Percentiles rank a stretch among this genome's conserved stretches.
phyloP scores from a whole-genome alignment of 1,284 basidiomycete species.

The Trichosporon coremiiforme region DNA sequence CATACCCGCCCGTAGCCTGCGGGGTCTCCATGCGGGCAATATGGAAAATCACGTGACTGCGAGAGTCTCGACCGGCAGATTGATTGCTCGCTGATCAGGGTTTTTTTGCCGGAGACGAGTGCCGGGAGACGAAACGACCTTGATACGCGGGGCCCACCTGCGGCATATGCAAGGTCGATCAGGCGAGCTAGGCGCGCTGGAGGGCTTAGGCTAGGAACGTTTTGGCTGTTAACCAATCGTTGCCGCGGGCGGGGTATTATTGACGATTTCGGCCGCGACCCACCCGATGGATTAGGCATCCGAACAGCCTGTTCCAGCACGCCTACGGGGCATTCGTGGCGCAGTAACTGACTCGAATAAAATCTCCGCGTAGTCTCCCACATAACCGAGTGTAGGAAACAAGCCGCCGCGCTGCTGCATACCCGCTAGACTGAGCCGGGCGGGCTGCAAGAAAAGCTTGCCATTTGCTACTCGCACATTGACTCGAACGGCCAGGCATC shows the following conservation, averaged over 20 bases:
- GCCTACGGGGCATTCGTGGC: neutral
- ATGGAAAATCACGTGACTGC: neutral
- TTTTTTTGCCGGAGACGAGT: constrained; percentile 9
- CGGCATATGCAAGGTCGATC: neutral
- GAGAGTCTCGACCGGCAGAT: neutral
- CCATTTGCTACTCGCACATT: constrained; percentile 17
- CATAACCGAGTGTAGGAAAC: constrained; percentile 2
- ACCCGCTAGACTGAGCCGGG: constrained; percentile 18
- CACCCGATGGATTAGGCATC: neutral
- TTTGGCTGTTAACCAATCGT: neutral
- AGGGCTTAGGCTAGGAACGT: neutral
- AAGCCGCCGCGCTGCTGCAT: constrained; percentile 1
- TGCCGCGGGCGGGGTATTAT: neutral
- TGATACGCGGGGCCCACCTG: constrained; percentile 14
- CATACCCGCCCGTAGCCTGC: neutral
- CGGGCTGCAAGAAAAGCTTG: constrained; percentile 4
- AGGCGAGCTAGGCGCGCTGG: constrained; percentile 1
- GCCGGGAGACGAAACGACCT: neutral
- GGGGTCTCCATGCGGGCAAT: constrained; percentile 10
- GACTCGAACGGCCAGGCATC: constrained; percentile 12
- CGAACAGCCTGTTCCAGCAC: neutral
- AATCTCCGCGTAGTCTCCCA: constrained; percentile 10
- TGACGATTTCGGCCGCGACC: constrained; percentile 4
- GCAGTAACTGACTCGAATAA: constrained; percentile 16
- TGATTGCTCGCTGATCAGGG: neutral